A percentile compares a stretch with the other conserved stretches of the same genome.
phyloP scores from a whole-genome alignment of 2,329 filamentous ascomycete species.

The Monilinia fructigena region DNA sequence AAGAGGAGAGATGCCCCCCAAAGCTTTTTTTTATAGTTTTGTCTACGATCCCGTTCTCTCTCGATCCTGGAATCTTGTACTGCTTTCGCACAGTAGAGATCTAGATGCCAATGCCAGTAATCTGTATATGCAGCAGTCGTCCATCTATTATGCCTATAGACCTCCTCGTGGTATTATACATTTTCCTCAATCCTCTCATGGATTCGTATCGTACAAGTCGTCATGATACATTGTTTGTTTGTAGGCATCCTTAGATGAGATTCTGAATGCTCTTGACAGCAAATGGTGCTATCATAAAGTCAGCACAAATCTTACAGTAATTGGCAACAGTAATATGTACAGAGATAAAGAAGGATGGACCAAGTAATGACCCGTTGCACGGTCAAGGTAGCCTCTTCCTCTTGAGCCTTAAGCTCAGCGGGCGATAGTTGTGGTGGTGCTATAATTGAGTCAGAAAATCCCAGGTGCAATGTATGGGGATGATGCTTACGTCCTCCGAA shows the following conservation, averaged over 20 bases:
- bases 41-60: neutral
- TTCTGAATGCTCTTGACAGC: conserved; percentile 54
- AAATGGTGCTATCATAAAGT: conserved; percentile 49
- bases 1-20: neutral
- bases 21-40: neutral
- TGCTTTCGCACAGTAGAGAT: conserved; percentile 1
- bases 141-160: neutral
- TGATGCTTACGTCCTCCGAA: conserved; percentile 59
- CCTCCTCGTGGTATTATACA: neutral
- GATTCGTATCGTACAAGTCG: conserved; percentile 22
- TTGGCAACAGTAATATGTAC: conserved; percentile 50
- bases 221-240: conserved; percentile 9
- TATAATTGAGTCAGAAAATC: conserved; percentile 21
- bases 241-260: conserved; percentile 43
- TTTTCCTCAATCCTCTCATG: neutral
- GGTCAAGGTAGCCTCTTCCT: conserved; percentile 65
- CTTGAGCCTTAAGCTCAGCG: conserved; percentile 68
- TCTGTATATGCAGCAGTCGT: conserved; percentile 2
- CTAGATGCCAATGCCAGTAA: neutral
- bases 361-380: conserved; percentile 66
- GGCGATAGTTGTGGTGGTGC: conserved; percentile 66
- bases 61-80: neutral
- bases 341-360: conserved; percentile 70
- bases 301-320: conserved; percentile 16
- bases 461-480: conserved; percentile 15